Evolutionary conservation across 306 rosid genomes (phyloP), one percentile per base, ranked within the genome.

Genomic region (Spatholobus suberectus): DNA sequence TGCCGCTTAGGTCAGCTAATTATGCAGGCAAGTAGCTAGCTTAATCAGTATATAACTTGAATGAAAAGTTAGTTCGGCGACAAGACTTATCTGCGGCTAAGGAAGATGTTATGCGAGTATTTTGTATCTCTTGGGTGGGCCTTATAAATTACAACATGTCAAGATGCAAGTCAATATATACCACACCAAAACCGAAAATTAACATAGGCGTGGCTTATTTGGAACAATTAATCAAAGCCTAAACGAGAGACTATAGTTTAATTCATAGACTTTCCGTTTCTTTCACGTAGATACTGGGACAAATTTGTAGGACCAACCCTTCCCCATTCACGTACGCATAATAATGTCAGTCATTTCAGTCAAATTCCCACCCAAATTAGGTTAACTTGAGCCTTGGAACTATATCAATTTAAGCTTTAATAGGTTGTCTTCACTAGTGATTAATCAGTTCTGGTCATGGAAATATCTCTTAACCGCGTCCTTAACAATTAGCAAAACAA

Each of bases 401-500:
- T 49, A 24, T 6, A n/a, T 32, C 26, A n/a, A n/a, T 81, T 81
- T 66, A 49, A 76, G 78, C 51, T 71, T 81, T 29, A 89, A 92
- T 87, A 85, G 88, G 84, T 87, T 85, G 91, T 93, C 87, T 90
- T 84, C 54, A 86, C 89, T 82, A 87, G 23, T 47, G 57, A 70
- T 66, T 80, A 37, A 37, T 66, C 13, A 35, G 9, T 76, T 77
- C n/a, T 47, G 29, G 38, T 84, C 84, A 84, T 73, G 75, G 46
- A 73, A 81, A 75, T 77, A 14, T 73, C 68, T 51, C 82, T 51
- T 69, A 59, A 63, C 38, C 66, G 79, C 78, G 82, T 69, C 41
- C 26, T 52, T 68, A 38, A 44, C 66, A 77, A 6, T 14, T 27
- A 46, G 18, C 84, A 27, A 62, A 73, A 44, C 61, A 20, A 24